Conservation (phyloP, 306 rosid species). For the Begonia loranthoides region DNA sequence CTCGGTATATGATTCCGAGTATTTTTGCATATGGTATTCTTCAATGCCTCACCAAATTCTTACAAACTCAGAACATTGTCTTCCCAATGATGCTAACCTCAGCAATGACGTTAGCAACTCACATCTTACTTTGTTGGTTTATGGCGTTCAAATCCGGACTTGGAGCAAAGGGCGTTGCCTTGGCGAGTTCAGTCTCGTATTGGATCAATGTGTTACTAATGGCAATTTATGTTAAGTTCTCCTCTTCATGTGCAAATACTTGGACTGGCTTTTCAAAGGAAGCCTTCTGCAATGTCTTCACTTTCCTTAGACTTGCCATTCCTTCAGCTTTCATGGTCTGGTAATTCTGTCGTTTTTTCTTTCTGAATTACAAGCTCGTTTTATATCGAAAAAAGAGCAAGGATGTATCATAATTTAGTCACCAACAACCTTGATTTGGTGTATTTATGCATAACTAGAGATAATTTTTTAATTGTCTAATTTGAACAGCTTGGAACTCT, state of each 20-base stretch:
- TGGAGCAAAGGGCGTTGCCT: slow-evolving; percentile 50
- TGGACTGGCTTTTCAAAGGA: slow-evolving; percentile 64
- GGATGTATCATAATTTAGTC: no score
- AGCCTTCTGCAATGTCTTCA: slow-evolving; percentile 27
- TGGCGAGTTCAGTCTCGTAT: slow-evolving; percentile 40
- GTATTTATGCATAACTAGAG: no score
- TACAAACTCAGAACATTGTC: slow-evolving; percentile 57
- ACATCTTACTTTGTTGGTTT: slow-evolving; percentile 39
- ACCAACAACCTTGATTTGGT: no score
- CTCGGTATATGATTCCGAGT: slow-evolving; percentile 44
- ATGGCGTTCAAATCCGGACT: slow-evolving; percentile 41
- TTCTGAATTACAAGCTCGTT: background rate
- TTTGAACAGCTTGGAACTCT: slow-evolving; percentile 41
- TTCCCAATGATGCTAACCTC: slow-evolving; percentile 50
- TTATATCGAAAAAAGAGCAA: no score
- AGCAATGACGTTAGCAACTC: slow-evolving; percentile 28
- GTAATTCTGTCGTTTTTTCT: slow-evolving; percentile 23
- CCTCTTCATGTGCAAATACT: slow-evolving; percentile 36
- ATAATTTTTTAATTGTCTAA: background rate
- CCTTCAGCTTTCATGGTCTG: slow-evolving; percentile 67
- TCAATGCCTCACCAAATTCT: slow-evolving; percentile 44
- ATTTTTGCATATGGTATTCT: slow-evolving; percentile 41
- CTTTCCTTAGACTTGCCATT: slow-evolving; percentile 38
- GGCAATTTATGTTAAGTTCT: slow-evolving; percentile 34
- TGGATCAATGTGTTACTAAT: slow-evolving; percentile 41